Conservation (phyloP, 2,329 filamentous ascomycete species). For the Microsporum canis region DNA sequence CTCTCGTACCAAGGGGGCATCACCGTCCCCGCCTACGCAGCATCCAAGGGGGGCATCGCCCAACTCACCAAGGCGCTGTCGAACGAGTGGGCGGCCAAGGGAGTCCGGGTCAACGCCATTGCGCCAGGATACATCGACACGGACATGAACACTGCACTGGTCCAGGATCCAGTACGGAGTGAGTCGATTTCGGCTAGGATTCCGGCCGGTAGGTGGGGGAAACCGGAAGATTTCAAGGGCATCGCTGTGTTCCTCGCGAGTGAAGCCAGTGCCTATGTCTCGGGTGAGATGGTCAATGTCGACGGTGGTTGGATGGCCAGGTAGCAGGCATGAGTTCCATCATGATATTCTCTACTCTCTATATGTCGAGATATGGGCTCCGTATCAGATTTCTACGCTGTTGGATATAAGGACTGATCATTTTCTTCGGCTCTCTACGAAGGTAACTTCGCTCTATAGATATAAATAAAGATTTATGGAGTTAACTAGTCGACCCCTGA, state of each 20-base stretch:
- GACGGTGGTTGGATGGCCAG: slow-evolving; percentile 92
- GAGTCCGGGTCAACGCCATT: slow-evolving; percentile 76
- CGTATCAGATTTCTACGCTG: too few relatives aligned
- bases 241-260: slow-evolving; percentile 17
- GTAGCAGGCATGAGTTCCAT: slow-evolving; percentile 30
- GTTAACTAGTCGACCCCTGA: neutral
- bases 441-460: neutral
- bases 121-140: slow-evolving; percentile 84
- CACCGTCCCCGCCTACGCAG: slow-evolving; percentile 79
- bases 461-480: neutral
- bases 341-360: neutral
- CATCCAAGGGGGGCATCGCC: slow-evolving; percentile 71
- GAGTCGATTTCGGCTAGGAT: slow-evolving; percentile 48
- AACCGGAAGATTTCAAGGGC: slow-evolving; percentile 16
- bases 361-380: too few relatives aligned
- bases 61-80: slow-evolving; percentile 75
- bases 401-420: neutral
- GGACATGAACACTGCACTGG: slow-evolving; percentile 83
- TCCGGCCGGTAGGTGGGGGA: slow-evolving; percentile 16
- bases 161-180: slow-evolving; percentile 58
- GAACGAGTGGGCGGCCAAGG: slow-evolving; percentile 74
- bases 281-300: slow-evolving; percentile 59
- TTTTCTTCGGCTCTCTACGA: neutral
- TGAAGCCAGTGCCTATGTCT: slow-evolving; percentile 16
- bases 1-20: slow-evolving; percentile 78